Evolutionary conservation across 768 basidiomycete species (phyloP), one percentile per base, ranked within the genome.

Genomic region (Lactifluus echinatus): DNA sequence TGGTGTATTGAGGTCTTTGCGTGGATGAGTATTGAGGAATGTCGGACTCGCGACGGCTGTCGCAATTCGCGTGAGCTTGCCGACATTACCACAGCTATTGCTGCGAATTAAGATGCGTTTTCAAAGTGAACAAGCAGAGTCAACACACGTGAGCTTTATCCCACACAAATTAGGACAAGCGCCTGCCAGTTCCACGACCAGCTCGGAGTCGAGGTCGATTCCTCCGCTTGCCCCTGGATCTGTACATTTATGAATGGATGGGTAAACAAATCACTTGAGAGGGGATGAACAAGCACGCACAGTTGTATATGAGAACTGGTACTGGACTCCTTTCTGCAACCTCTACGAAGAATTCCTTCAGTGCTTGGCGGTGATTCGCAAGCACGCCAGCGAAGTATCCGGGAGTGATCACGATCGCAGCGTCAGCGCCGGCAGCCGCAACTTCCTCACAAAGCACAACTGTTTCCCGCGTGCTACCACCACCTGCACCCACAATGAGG

Each of bases 261-360:
- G 21, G 3, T 21, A 2, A 21, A 40, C 7, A 21, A 14, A 48
- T 49, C 26, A 8, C 8, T 12, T 1, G 3, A 11, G 1, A 6
- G 24, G 49, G 39, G 58, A 33, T 34, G 53, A 50, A 47, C 52
- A 55, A n/a, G 21, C 6, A 73, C 84, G 69, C 63, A 87, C 88
- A 93, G 65, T 92, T 93, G 74, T 93, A 94, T 47, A 93, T 81
- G 64, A 93, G 79, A 47, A 94, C 83, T 2, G 93, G 92, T 48
- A 96, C 83, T 2, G 90, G 87, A 64, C 87, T 89, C 67, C 83
- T 85, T 65, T 82, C 75, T 14, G 87, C 72, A 36, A 95, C 82
- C 65, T 93, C 89, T 29, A 77, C 72, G 73, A 79, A 95, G 71
- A 82, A 94, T 0, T 78, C 77, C 72, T 90, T 90, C 63, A 94